These are phyloP conservation scores for Penicillium sp. DNA, from an alignment of 2,329 filamentous ascomycete species.

Conservation along the genomic window DNA sequence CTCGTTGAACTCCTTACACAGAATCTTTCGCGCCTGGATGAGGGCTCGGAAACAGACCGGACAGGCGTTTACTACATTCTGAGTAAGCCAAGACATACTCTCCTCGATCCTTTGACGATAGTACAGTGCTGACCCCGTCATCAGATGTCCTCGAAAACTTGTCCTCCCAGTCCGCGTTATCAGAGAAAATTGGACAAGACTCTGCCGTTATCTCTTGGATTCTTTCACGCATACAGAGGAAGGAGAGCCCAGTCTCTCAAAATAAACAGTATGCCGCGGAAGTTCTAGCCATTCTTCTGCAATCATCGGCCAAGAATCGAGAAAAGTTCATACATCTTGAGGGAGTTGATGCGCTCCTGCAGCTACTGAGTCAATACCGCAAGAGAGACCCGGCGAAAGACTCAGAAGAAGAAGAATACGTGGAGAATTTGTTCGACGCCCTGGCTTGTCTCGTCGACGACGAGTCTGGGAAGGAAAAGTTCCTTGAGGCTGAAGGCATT, in stretches of 20 bases:
- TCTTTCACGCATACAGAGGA: slow-evolving; percentile 62
- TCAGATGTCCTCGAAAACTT: slow-evolving; percentile 73
- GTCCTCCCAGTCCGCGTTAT: slow-evolving; percentile 62
- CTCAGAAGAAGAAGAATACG: slow-evolving; percentile 86
- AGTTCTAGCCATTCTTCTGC: slow-evolving; percentile 79
- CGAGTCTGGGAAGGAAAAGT: slow-evolving; percentile 66
- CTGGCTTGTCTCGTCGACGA: slow-evolving; percentile 76
- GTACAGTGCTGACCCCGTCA: slow-evolving; percentile 10
- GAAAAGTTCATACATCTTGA: slow-evolving; percentile 58
- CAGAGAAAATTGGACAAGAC: slow-evolving; percentile 66
- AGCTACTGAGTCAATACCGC: slow-evolving; percentile 77
- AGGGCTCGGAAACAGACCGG: slow-evolving; percentile 65
- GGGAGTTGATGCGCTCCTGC: slow-evolving; percentile 72
- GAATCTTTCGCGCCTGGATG: slow-evolving; percentile 71
- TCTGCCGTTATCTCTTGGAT: slow-evolving; percentile 70
- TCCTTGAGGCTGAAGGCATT: slow-evolving; percentile 83
- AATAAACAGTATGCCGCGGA: slow-evolving; percentile 96
- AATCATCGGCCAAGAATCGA: slow-evolving; percentile 64
- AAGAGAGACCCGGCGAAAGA: slow-evolving; percentile 79
- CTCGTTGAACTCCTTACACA: slow-evolving; percentile 40
- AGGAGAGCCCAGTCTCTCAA: slow-evolving; percentile 66
- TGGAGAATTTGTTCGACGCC: slow-evolving; percentile 87
- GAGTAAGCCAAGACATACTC: slow-evolving; percentile 27
- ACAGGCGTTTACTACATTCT: slow-evolving; percentile 83
- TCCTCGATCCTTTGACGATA: no score